Conservation (phyloP, 768 basidiomycete genomes). For the Naganishia vishniacii region DNA sequence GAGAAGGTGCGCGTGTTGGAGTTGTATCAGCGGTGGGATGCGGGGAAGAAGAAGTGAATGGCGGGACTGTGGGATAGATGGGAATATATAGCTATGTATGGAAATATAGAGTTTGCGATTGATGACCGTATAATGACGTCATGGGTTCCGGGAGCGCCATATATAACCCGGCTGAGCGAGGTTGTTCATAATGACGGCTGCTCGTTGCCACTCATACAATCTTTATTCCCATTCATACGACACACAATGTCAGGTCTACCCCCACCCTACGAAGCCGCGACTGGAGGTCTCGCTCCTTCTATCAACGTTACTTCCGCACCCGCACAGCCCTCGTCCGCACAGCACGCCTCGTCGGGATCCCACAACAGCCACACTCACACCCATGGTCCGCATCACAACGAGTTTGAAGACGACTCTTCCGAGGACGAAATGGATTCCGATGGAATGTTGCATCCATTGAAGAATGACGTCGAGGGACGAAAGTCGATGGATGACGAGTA, state of each 20-base stretch:
- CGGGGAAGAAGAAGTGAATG: not conserved
- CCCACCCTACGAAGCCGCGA: conserved; percentile 22
- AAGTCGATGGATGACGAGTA: conserved; percentile 46
- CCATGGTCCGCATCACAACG: conserved; percentile 11
- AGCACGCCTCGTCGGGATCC: not conserved
- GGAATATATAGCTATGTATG: not conserved
- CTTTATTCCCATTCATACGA: not conserved
- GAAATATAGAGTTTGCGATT: not conserved
- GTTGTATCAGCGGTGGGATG: conserved; percentile 26
- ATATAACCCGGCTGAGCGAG: too few relatives aligned
- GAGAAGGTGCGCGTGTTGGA: conserved; percentile 37
- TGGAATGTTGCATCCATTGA: conserved; percentile 9
- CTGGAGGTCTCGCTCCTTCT: not conserved
- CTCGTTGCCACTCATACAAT: too few relatives aligned
- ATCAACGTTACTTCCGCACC: conserved; percentile 11
- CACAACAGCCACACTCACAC: too few relatives aligned
- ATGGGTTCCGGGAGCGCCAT: too few relatives aligned
- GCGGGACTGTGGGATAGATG: too few relatives aligned
- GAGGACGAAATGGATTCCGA: not conserved
- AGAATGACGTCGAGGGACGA: conserved; percentile 33
- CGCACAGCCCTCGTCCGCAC: not conserved
- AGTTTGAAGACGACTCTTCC: conserved; percentile 15
- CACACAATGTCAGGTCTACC: conserved; percentile 21
- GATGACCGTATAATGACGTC: too few relatives aligned
- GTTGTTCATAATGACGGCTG: too few relatives aligned